Percentiles rank a stretch among this genome's conserved stretches.
Conservation (phyloP, 1,139 yeast genomes). For the Nakaseomyces uthaithaninus region DNA sequence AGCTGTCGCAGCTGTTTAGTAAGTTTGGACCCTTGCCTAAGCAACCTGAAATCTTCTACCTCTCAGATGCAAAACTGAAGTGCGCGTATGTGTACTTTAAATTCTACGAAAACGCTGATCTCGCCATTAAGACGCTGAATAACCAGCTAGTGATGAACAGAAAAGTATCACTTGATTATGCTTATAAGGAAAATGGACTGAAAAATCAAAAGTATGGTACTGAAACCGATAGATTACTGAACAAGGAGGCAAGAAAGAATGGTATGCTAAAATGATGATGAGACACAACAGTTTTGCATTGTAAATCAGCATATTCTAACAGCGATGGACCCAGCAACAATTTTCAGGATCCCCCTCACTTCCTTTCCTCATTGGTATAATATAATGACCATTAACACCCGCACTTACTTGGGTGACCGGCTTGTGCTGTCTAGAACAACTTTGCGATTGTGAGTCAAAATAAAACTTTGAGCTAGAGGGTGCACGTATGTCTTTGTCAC, state of each 20-base stretch:
- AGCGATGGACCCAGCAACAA: too few species aligned
- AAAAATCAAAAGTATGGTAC: constrained; percentile 67
- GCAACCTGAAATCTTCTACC: constrained; percentile 48
- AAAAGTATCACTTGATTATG: constrained; percentile 56
- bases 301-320: too few species aligned
- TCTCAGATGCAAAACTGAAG: constrained; percentile 45
- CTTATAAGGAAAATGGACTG: constrained; percentile 56
- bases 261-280: constrained; percentile 19
- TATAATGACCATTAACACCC: too few species aligned
- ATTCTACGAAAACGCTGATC: constrained; percentile 62
- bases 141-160: constrained; percentile 64
- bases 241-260: constrained; percentile 51
- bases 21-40: constrained; percentile 58
- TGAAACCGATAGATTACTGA: constrained; percentile 62
- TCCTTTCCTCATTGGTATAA: too few species aligned
- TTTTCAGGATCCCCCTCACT: too few species aligned
- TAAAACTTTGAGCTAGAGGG: too few species aligned
- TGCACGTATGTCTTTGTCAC: too few species aligned
- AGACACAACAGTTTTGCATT: too few species aligned
- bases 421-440: too few species aligned
- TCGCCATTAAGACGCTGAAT: constrained; percentile 62
- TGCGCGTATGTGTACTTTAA: constrained; percentile 57
- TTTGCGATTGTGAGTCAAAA: too few species aligned
- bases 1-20: constrained; percentile 52
- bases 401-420: too few species aligned